These are phyloP conservation scores for Boeremia exigua DNA, from an alignment of 2,329 filamentous ascomycete genomes.

Conservation along the genomic window DNA sequence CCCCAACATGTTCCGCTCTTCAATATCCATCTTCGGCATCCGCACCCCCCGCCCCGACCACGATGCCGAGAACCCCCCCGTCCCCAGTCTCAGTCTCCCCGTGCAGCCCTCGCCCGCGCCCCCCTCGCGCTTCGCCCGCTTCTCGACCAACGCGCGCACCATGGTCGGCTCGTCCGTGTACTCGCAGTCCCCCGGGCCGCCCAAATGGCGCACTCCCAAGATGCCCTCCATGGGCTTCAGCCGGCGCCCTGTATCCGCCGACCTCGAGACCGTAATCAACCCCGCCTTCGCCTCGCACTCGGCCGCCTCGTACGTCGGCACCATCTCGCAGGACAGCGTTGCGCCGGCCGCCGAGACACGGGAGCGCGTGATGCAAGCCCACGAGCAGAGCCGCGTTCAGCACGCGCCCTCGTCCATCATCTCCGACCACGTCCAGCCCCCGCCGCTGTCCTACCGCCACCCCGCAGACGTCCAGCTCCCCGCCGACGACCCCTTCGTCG, in stretches of 20 bases:
- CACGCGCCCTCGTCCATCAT: too few relatives aligned
- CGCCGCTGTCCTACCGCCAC: slow-evolving; percentile 32
- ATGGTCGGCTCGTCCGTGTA: slow-evolving; percentile 44
- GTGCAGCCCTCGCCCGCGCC: slow-evolving; percentile 29
- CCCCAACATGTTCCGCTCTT: slow-evolving; percentile 41
- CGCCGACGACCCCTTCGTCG: slow-evolving; percentile 24
- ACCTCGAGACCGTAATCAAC: slow-evolving; percentile 30
- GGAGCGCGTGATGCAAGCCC: too few relatives aligned
- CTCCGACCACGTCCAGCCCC: too few relatives aligned
- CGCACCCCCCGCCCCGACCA: slow-evolving; percentile 44
- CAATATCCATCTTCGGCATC: slow-evolving; percentile 29
- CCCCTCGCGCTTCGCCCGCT: slow-evolving; percentile 28
- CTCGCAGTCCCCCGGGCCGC: slow-evolving; percentile 40
- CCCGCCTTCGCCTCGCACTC: slow-evolving; percentile 45
- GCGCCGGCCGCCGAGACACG: too few relatives aligned
- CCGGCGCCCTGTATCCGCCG: slow-evolving; percentile 35
- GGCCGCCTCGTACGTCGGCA: slow-evolving; percentile 43
- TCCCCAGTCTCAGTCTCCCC: not conserved
- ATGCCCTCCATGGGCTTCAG: slow-evolving; percentile 42
- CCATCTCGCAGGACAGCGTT: slow-evolving; percentile 30
- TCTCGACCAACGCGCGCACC: slow-evolving; percentile 23
- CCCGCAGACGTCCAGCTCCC: slow-evolving; percentile 41
- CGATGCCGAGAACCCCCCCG: slow-evolving; percentile 24
- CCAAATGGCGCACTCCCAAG: slow-evolving; percentile 42
- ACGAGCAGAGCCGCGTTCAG: too few relatives aligned